Percentiles rank a stretch among this genome's conserved stretches.
Evolutionary conservation across 2,329 filamentous ascomycete species (phyloP).

Genomic region (Triangularia setosa): DNA sequence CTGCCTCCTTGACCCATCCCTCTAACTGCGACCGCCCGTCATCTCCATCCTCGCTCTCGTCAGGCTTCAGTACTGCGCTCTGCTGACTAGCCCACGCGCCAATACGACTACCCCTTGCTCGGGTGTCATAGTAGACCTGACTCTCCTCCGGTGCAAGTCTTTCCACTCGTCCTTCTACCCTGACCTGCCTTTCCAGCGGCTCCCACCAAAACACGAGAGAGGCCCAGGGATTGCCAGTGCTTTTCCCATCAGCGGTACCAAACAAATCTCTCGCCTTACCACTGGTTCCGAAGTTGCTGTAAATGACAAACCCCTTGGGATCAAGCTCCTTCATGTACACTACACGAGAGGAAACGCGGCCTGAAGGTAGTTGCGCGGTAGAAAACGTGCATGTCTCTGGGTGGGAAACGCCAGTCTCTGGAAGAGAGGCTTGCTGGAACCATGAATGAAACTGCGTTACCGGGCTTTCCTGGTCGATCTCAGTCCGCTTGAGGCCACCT

Average conservation of each 20-base stretch:
- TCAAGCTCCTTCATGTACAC: slow-evolving; percentile 98
- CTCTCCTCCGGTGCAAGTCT: slow-evolving; percentile 68
- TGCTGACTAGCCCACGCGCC: slow-evolving; percentile 94
- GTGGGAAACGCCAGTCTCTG: slow-evolving; percentile 53
- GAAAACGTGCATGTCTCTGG: slow-evolving; percentile 87
- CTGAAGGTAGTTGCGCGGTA: slow-evolving; percentile 78
- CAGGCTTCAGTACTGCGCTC: slow-evolving; percentile 65
- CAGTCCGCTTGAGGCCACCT: slow-evolving; percentile 54
- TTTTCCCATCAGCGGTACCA: slow-evolving; percentile 22
- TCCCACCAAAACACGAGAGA: slow-evolving; percentile 90
- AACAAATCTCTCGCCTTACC: slow-evolving; percentile 64
- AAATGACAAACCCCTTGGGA: slow-evolving; percentile 76
- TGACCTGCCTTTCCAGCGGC: slow-evolving; percentile 78
- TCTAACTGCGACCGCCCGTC: slow-evolving; percentile 74
- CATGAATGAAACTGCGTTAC: slow-evolving; percentile 83
- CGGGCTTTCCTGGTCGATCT: slow-evolving; percentile 62
- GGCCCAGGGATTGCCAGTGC: slow-evolving; percentile 65
- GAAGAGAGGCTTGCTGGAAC: slow-evolving; percentile 69
- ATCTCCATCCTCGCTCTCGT: slow-evolving; percentile 40
- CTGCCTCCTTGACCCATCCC: slow-evolving; percentile 69
- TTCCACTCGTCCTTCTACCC: slow-evolving; percentile 75
- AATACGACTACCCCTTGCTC: slow-evolving; percentile 75
- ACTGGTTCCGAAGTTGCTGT: slow-evolving; percentile 85
- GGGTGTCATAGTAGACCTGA: slow-evolving; percentile 61
- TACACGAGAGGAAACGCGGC: slow-evolving; percentile 76